Conservation (phyloP, 768 basidiomycete species). For the Leucosporidium yakuticum region DNA sequence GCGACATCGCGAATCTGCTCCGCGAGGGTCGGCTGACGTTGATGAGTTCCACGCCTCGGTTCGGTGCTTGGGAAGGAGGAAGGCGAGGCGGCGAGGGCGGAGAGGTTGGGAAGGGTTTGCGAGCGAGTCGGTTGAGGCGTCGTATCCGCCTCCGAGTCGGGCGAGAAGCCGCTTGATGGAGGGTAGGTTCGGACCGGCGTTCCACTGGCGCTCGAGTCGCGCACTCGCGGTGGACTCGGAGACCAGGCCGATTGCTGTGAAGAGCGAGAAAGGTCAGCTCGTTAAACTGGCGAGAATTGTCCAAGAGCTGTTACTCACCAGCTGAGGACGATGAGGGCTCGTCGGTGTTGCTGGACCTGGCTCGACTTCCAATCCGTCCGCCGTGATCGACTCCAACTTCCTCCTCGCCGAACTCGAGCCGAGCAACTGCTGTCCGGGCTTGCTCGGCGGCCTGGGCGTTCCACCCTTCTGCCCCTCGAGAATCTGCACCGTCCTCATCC, state of each 20-base stretch:
- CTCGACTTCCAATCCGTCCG: no score
- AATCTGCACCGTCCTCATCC: constrained; percentile 74
- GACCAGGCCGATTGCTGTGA: no score
- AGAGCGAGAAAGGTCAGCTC: no score
- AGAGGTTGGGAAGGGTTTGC: background rate
- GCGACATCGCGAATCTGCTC: constrained; percentile 29
- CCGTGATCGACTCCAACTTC: constrained; percentile 3
- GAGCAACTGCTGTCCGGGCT: constrained; percentile 31
- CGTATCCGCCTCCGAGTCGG: constrained; percentile 19
- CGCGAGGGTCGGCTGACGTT: constrained; percentile 29
- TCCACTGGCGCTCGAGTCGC: no score
- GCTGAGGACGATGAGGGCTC: no score
- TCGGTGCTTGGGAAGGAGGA: background rate
- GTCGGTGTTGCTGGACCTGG: no score
- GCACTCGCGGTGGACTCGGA: no score
- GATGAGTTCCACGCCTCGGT: background rate
- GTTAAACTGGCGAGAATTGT: no score
- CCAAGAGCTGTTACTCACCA: no score
- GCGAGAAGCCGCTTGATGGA: no score
- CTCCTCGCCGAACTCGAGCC: constrained; percentile 31
- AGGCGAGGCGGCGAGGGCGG: background rate
- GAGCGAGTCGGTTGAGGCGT: constrained; percentile 24
- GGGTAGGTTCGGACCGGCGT: no score
- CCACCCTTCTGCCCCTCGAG: constrained; percentile 58
- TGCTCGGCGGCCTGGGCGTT: constrained; percentile 21